These are phyloP conservation scores for Lathyrus tuberosus DNA, from an alignment of 306 rosid genomes.

Conservation along the genomic window DNA sequence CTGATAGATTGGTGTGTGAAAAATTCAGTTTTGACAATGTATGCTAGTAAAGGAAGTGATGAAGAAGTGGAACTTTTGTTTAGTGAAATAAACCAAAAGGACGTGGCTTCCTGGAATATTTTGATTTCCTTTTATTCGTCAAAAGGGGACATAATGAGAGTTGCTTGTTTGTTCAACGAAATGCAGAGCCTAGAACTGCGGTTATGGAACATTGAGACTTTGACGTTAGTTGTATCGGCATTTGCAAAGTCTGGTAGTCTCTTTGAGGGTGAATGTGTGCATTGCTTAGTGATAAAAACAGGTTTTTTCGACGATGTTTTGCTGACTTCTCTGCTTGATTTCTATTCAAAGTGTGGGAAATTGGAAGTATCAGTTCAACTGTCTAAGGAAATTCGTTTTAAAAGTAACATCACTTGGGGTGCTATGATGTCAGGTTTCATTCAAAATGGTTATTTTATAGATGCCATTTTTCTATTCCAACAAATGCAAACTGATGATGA, in stretches of 20 bases:
- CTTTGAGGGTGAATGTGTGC: slow-evolving; percentile 48
- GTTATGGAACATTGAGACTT: slow-evolving; percentile 44
- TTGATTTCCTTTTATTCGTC: slow-evolving; percentile 47
- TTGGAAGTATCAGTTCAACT: slow-evolving; percentile 44
- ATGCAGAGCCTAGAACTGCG: slow-evolving; percentile 39
- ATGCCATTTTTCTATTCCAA: slow-evolving; percentile 48
- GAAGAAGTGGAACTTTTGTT: slow-evolving; percentile 49
- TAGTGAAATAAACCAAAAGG: slow-evolving; percentile 42
- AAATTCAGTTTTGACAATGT: slow-evolving; percentile 57
- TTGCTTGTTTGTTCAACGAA: slow-evolving; percentile 38
- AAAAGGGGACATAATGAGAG: slow-evolving; percentile 42
- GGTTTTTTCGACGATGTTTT: slow-evolving; percentile 56
- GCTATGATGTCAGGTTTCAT: slow-evolving; percentile 62
- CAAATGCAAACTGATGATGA: slow-evolving; percentile 49
- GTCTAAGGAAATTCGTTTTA: slow-evolving; percentile 42
- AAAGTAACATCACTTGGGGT: slow-evolving; percentile 50
- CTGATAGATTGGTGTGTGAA: slow-evolving; percentile 43
- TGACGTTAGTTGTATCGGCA: slow-evolving; percentile 53
- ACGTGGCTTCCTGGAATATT: slow-evolving; percentile 56
- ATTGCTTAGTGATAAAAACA: slow-evolving; percentile 48
- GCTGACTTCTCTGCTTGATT: slow-evolving; percentile 55
- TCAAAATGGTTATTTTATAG: slow-evolving; percentile 52
- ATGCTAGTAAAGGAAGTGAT: slow-evolving; percentile 38
- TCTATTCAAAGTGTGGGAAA: slow-evolving; percentile 54
- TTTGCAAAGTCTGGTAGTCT: slow-evolving; percentile 45